Base-by-base conservation (phyloP, 2,329 filamentous ascomycete species). In the Coleophoma eucalyptorum region DNA sequence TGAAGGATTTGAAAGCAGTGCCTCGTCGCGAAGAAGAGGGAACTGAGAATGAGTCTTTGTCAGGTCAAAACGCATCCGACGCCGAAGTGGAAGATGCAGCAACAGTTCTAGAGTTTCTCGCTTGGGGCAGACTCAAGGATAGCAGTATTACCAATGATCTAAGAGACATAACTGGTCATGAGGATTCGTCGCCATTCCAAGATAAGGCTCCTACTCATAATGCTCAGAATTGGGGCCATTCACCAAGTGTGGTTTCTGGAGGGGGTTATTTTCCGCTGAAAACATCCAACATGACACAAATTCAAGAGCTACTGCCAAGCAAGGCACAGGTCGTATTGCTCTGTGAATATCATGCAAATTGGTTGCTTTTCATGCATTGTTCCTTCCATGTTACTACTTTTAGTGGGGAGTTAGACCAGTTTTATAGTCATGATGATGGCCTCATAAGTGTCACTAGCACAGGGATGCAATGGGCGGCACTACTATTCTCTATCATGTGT, bases 41-140 rank as follows among this genome's bases (percentile, higher is more conserved):
- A 26, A 13, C n/a, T 12, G 50, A 54, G 16, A 42, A 41, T 49
- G 53, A 53, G 11, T 48, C 48, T 21, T 49, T 21, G 44, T 38
- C 53, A 43, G 46, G 50, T 21, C 41, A 58, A 26, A 50, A 48
- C 26, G 48, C 46, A 5, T 53, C 61, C n/a, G 65, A 66, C 49
- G 58, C 66, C 2, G 62, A 62, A 46, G 63, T 59, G 49, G 66
- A 64, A 53, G 71, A 73, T 57, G 72, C 72, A 1, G 73, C 72
- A 2, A 73, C 73, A 3, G 71, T 76, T 3, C 65, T 77, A 0
- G 73, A 77, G 49, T 77, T 75, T 43, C 63, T 76, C 2, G 72
- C 73, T 1, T 77, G 74, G 74, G 74, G 73, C 8, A 67, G 73
- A 15, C 64, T 67, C 34, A 77, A 76, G 55, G 69, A 75, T 21